Percentiles rank a stretch among this genome's conserved stretches.
Evolutionary conservation across 495 filamentous ascomycete genomes (phyloP).

Genomic region (Oleoguttula mirabilis): DNA sequence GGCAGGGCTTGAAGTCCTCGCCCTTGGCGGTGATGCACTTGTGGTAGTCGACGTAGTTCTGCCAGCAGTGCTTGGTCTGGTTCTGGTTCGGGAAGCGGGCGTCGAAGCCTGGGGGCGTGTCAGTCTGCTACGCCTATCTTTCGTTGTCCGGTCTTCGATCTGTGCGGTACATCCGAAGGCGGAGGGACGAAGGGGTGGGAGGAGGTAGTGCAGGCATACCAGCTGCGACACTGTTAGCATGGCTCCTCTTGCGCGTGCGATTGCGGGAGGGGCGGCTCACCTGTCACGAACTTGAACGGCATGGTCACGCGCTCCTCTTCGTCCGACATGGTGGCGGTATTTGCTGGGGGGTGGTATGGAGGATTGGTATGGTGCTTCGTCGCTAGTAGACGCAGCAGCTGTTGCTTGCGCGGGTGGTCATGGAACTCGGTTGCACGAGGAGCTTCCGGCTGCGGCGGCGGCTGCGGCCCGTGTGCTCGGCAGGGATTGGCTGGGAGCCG

Average conservation of each 20-base stretch:
- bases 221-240: constrained; percentile 16
- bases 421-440: no score
- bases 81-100: constrained; percentile 98
- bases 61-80: constrained; percentile 93
- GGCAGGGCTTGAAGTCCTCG: constrained; percentile 96
- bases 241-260: not conserved
- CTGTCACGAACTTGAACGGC: constrained; percentile 99
- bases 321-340: constrained; percentile 61
- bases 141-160: not conserved
- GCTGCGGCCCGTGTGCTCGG: no score
- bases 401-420: no score
- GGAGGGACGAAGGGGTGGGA: no score
- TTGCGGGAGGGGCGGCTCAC: constrained; percentile 45
- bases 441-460: no score
- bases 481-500: no score
- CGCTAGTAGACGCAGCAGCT: no score
- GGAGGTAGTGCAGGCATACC: constrained; percentile 28
- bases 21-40: constrained; percentile 98
- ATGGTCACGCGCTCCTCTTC: constrained; percentile 85
- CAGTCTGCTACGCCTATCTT: not conserved
- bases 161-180: no score
- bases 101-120: constrained; percentile 64
- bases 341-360: not conserved
- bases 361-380: not conserved
- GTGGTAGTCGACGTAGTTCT: constrained; percentile 99